A percentile compares a stretch with the other conserved stretches of the same genome.
phyloP scores from a whole-genome alignment of 306 rosid species.

The Acacia acuminata region DNA sequence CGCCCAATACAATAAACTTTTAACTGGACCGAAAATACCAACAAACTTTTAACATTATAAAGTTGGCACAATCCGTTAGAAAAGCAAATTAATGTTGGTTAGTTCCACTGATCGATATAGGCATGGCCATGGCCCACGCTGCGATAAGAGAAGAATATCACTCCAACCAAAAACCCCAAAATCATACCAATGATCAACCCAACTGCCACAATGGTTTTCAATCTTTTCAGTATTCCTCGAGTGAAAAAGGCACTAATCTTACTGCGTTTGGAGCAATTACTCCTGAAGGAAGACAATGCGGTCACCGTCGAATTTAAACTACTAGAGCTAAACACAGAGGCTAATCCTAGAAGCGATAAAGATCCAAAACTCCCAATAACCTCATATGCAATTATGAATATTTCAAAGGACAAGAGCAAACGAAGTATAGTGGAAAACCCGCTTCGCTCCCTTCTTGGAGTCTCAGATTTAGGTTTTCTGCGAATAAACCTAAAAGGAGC shows the following conservation, averaged over 20 bases:
- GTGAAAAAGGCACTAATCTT: slow-evolving; percentile 73
- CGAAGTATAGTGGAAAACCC: slow-evolving; percentile 74
- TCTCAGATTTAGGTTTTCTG: slow-evolving; percentile 55
- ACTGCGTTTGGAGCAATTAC: slow-evolving; percentile 67
- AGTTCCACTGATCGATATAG: no score
- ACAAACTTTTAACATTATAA: no score
- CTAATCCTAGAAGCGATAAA: slow-evolving; percentile 55
- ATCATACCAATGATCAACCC: slow-evolving; percentile 84
- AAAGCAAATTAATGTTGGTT: no score
- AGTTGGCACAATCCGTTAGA: no score
- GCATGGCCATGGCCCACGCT: no score
- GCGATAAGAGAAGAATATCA: slow-evolving; percentile 80
- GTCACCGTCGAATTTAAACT: slow-evolving; percentile 79
- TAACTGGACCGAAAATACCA: no score
- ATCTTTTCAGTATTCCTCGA: slow-evolving; percentile 54
- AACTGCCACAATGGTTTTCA: slow-evolving; percentile 76
- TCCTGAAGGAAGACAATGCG: slow-evolving; percentile 66
- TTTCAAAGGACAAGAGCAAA: slow-evolving; percentile 78
- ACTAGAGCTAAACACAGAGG: slow-evolving; percentile 67
- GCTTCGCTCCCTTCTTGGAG: slow-evolving; percentile 36
- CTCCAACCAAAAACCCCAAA: slow-evolving; percentile 69
- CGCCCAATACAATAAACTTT: no score
- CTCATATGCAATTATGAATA: slow-evolving; percentile 76
- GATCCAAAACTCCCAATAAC: slow-evolving; percentile 65
- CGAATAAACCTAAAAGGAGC: slow-evolving; percentile 43